These are phyloP conservation scores for Xanthoconium stramineum DNA, from an alignment of 768 basidiomycete genomes.

Conservation along the genomic window DNA sequence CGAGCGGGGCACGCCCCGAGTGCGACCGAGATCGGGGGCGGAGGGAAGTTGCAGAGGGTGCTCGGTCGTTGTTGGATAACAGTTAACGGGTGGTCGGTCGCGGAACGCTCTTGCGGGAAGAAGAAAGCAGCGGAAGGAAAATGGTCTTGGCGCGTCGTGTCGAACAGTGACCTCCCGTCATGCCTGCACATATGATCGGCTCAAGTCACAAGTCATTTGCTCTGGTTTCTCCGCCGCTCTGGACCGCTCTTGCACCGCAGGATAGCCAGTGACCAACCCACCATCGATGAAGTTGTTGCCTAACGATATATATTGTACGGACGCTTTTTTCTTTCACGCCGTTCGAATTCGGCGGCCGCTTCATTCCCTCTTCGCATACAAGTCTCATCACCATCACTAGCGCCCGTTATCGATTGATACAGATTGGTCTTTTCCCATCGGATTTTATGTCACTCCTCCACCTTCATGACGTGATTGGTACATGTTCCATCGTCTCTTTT, in stretches of 20 bases:
- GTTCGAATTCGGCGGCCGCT: conserved; percentile 30
- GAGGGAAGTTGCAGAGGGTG: conserved; percentile 32
- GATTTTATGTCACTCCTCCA: conserved; percentile 26
- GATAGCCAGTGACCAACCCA: conserved; percentile 17
- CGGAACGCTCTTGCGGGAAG: conserved; percentile 18
- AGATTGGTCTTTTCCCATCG: conserved; percentile 23
- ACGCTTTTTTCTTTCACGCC: conserved; percentile 73
- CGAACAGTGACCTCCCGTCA: conserved; percentile 4
- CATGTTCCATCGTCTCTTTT: conserved; percentile 22
- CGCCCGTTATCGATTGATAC: conserved; percentile 34
- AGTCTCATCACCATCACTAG: conserved; percentile 25
- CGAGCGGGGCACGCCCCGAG: conserved; percentile 40
- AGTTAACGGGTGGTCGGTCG: conserved; percentile 35
- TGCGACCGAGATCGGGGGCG: conserved; percentile 42
- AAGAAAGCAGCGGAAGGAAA: conserved; percentile 17
- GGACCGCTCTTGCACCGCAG: conserved; percentile 18
- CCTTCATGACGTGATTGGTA: conserved; percentile 20
- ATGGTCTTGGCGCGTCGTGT: conserved; percentile 27
- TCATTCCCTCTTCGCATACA: conserved; percentile 27
- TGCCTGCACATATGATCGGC: conserved; percentile 6
- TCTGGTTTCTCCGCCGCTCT: conserved; percentile 16
- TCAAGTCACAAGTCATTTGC: conserved; percentile 16
- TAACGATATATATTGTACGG: conserved; percentile 55
- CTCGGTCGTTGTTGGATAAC: conserved; percentile 36
- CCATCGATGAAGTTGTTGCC: conserved; percentile 36